A percentile compares a stretch with the other conserved stretches of the same genome.
phyloP scores from a whole-genome alignment of 441 rosid species.

The Cnidoscolus chayamansa region DNA sequence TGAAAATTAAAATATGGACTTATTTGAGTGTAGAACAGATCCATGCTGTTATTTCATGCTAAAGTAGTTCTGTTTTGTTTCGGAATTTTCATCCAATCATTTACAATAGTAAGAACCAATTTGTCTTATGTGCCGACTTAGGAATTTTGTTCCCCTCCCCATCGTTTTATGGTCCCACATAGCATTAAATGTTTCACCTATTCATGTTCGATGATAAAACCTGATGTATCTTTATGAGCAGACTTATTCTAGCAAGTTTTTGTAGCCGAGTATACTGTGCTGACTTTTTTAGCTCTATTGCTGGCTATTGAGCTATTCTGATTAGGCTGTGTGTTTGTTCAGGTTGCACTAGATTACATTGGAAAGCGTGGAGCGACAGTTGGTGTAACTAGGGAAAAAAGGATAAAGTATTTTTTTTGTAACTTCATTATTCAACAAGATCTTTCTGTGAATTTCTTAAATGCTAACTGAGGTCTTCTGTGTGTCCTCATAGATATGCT shows the following conservation, averaged over 20 bases:
- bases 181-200: background rate
- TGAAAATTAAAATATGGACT: background rate
- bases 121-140: background rate
- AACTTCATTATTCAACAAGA: slow-evolving; percentile 22
- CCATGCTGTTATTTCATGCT: background rate
- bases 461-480: slow-evolving; percentile 30
- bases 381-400: slow-evolving; percentile 86
- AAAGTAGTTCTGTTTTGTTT: background rate
- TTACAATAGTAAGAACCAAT: background rate
- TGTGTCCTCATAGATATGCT: slow-evolving; percentile 66
- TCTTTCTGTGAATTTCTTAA: slow-evolving; percentile 22
- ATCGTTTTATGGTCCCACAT: background rate
- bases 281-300: background rate
- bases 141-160: background rate
- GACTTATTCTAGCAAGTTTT: background rate
- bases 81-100: background rate
- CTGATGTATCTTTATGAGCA: too few species aligned
- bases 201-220: background rate
- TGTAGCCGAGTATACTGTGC: background rate
- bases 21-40: background rate
- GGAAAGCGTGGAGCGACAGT: slow-evolving; percentile 95
- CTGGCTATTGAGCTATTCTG: slow-evolving; percentile 1
- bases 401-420: slow-evolving; percentile 68
- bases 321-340: slow-evolving; percentile 20
- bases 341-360: slow-evolving; percentile 97